Conservation (phyloP, 768 basidiomycete genomes). For the Chalciporus chontae region DNA sequence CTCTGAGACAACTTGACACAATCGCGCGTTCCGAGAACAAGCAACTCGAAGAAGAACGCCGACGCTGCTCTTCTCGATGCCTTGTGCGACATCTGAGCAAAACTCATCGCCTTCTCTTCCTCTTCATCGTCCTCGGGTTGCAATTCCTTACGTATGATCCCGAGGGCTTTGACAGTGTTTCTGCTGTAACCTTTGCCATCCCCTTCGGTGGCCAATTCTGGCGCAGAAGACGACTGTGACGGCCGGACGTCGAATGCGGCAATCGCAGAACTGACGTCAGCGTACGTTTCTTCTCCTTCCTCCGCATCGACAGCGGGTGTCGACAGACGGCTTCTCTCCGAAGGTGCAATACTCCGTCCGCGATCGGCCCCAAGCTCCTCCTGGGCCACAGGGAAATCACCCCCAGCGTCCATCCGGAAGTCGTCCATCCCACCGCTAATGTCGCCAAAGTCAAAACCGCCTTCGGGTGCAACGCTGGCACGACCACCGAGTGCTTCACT, state of each 20-base stretch:
- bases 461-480: constrained; percentile 52
- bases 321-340: constrained; percentile 60
- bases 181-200: constrained; percentile 80
- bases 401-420: constrained; percentile 64
- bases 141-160: constrained; percentile 70
- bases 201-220: constrained; percentile 41
- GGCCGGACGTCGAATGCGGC: constrained; percentile 73
- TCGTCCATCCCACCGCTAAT: constrained; percentile 57
- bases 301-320: constrained; percentile 63
- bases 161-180: constrained; percentile 84
- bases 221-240: constrained; percentile 48
- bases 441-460: constrained; percentile 61
- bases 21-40: constrained; percentile 91
- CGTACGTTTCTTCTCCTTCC: constrained; percentile 63
- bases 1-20: constrained; percentile 78
- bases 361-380: constrained; percentile 34
- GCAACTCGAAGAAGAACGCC: constrained; percentile 96
- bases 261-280: constrained; percentile 71
- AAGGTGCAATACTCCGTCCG: constrained; percentile 48
- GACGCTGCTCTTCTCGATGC: constrained; percentile 90
- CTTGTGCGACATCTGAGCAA: constrained; percentile 75
- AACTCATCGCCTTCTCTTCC: constrained; percentile 67
- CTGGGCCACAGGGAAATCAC: constrained; percentile 38
- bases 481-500: constrained; percentile 53
- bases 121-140: constrained; percentile 46